Percentiles rank a stretch among this genome's conserved stretches.
Conservation (phyloP, 495 filamentous ascomycete species). For the Geoglossum glabrum region DNA sequence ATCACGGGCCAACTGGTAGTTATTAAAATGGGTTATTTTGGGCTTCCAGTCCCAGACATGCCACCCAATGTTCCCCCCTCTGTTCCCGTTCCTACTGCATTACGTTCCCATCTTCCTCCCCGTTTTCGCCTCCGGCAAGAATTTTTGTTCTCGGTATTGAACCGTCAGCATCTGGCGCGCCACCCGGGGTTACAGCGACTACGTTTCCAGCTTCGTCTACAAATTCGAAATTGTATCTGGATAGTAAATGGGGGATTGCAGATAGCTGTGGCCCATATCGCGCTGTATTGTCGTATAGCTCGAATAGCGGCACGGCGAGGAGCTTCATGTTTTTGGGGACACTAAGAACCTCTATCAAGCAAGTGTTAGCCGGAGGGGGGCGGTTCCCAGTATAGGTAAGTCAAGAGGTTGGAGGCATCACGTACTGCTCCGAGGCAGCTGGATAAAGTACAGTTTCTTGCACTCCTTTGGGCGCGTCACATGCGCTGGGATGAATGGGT, state of each 20-base stretch:
- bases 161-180: constrained; percentile 28
- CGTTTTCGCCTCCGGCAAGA: constrained; percentile 45
- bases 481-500: constrained; percentile 89
- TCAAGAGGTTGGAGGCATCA: constrained; percentile 17
- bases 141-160: constrained; percentile 45
- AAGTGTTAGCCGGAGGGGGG: neutral
- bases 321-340: constrained; percentile 99
- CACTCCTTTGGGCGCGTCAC: constrained; percentile 94
- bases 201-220: constrained; percentile 89
- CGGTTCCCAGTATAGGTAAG: neutral
- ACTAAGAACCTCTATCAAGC: constrained; percentile 71
- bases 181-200: constrained; percentile 67
- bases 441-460: constrained; percentile 96
- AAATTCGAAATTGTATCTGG: constrained; percentile 92
- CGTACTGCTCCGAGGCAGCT: constrained; percentile 78
- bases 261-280: constrained; percentile 91
- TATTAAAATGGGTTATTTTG: neutral
- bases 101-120: constrained; percentile 4
- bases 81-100: neutral
- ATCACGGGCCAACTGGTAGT: neutral
- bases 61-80: neutral
- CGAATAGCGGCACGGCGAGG: constrained; percentile 86
- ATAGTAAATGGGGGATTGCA: constrained; percentile 84
- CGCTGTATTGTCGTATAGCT: constrained; percentile 91
- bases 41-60: neutral